Percentiles rank a stretch among this genome's conserved stretches.
Conservation (phyloP, 2,329 filamentous ascomycete genomes). For the Pseudocercospora fuligena region DNA sequence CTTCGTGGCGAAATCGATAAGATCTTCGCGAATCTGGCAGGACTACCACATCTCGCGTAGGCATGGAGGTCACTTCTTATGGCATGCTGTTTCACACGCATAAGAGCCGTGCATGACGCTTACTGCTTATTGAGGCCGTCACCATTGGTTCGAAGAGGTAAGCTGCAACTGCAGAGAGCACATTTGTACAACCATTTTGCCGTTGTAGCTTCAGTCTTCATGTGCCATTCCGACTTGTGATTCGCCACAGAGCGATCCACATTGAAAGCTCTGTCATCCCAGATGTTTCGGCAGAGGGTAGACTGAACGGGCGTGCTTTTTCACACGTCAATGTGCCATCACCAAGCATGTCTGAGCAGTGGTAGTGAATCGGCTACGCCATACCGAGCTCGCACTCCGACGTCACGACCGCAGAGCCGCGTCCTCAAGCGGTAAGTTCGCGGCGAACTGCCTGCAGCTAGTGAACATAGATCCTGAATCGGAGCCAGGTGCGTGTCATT, state of each 20-base stretch:
- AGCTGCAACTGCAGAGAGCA: background rate
- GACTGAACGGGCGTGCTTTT: background rate
- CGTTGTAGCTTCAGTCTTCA: background rate
- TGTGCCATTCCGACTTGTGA: background rate
- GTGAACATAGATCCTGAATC: background rate
- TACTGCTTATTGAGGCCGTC: slow-evolving; percentile 20
- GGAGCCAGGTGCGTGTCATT: background rate
- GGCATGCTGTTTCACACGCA: background rate
- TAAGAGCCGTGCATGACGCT: slow-evolving; percentile 19
- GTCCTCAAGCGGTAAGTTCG: slow-evolving; percentile 1
- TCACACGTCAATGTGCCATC: slow-evolving; percentile 9
- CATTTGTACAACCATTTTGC: slow-evolving; percentile 3
- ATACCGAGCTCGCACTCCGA: background rate
- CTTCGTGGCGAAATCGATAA: background rate
- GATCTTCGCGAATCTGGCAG: slow-evolving; percentile 8
- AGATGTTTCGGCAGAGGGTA: background rate
- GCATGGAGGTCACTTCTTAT: slow-evolving; percentile 9
- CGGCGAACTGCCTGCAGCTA: slow-evolving; percentile 4
- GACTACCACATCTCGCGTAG: background rate
- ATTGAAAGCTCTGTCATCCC: background rate
- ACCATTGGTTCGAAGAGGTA: slow-evolving; percentile 16
- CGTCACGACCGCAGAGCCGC: slow-evolving; percentile 7
- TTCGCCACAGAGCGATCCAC: background rate
- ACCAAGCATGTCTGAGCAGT: background rate
- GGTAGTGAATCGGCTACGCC: background rate